Evolutionary conservation across 345 rosid genomes (phyloP).

Genomic region (Excoecaria agallocha): DNA sequence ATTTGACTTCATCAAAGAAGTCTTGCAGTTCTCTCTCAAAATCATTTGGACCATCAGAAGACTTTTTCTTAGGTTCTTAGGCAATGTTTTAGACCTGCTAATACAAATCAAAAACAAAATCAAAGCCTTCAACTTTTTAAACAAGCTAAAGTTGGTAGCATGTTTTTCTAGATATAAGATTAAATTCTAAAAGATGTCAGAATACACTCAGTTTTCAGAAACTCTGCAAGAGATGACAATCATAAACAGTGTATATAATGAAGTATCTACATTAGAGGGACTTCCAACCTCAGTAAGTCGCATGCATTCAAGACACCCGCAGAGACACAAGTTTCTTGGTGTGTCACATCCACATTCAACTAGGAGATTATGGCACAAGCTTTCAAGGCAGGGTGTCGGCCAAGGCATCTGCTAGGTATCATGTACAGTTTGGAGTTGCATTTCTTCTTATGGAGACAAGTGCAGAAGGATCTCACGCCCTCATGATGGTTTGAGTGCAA

Average conservation of each 20-base stretch:
- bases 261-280: background rate
- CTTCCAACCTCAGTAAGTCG: conserved; percentile 42
- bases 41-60: conserved; percentile 36
- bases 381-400: conserved; percentile 26
- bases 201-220: background rate
- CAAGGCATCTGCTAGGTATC: conserved; percentile 25
- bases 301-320: conserved; percentile 34
- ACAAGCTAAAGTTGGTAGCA: background rate
- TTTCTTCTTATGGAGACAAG: conserved; percentile 30
- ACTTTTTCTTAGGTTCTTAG: conserved; percentile 30
- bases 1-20: conserved; percentile 65
- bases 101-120: conserved; percentile 16
- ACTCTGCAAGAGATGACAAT: background rate
- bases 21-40: conserved; percentile 69
- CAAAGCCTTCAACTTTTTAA: conserved; percentile 15
- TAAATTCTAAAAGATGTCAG: background rate
- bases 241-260: background rate
- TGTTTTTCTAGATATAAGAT: conserved; percentile 6
- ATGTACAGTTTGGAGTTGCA: conserved; percentile 36
- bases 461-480: conserved; percentile 25
- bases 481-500: conserved; percentile 19
- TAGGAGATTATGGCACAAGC: conserved; percentile 35
- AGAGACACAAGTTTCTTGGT: conserved; percentile 25
- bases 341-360: conserved; percentile 26
- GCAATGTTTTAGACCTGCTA: conserved; percentile 40